Evolutionary conservation across 345 rosid genomes (phyloP), one percentile per base, ranked within the genome.

Genomic region (Gossypium bickii): DNA sequence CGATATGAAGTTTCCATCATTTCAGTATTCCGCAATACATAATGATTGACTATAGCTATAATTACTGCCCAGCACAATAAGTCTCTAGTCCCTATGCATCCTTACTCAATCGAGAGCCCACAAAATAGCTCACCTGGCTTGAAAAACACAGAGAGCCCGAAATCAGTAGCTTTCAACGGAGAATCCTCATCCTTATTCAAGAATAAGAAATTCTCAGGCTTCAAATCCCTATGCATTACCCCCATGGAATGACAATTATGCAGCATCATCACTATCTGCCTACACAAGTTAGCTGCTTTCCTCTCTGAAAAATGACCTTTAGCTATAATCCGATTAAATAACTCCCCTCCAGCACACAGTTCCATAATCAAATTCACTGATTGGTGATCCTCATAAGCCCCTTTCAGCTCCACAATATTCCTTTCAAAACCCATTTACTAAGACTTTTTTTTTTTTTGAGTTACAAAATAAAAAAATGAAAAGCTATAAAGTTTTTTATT

Each of bases 231-330:
- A 56, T 94, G 97, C 79, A 90, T 85, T 66, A 94, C 93, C 3
- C 98, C 98, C 97, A 92, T 90, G 63, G 91, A 92, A 79, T 91
- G 97, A 77, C 98, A 94, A 49, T 77, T 92, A 74, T 91, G 93
- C 43, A 53, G 1, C 57, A 53, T 17, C 57, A 53, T 53, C 57
- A 53, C 57, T 17, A 53, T 53, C 20, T 53, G 57, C 57, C 57
- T 53, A n/a, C 57, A 53, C 57, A 53, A 53, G 10, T 53, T 53
- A 53, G 57, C 57, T 9, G 57, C 57, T 8, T n/a, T 4, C 57
- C 57, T 53, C 22, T 53, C 57, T 53, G 57, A 53, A 53, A 17
- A 53, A 53, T 53, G 22, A 53, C 22, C 55, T 12, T 53, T 53
- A 2, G 57, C 20, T 53, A 53, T 53, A n/a, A 53, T 53, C 57